A percentile compares a stretch with the other conserved stretches of the same genome.
These are phyloP conservation scores for Eutrema salsugineum DNA, from an alignment of 441 rosid species.

Conservation along the genomic window DNA sequence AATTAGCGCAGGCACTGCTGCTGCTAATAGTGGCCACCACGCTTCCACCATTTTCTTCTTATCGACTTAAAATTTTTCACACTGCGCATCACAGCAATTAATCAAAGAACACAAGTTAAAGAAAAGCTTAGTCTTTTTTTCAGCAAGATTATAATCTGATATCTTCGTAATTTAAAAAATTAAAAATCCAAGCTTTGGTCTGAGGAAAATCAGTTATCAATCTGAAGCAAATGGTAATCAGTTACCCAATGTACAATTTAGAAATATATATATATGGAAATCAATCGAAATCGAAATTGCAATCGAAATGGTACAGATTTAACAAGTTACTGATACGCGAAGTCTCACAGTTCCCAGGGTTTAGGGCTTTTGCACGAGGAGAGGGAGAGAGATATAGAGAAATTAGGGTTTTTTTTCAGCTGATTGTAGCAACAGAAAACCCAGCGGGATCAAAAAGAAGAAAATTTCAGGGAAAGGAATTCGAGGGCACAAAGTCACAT, in stretches of 20 bases:
- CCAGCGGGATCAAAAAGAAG: not conserved
- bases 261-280: not conserved
- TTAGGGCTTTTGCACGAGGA: constrained; percentile 27
- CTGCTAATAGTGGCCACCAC: constrained; percentile 59
- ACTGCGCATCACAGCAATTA: constrained; percentile 10
- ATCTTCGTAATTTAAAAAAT: not conserved
- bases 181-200: not conserved
- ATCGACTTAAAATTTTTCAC: not conserved
- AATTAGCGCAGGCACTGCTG: constrained; percentile 50
- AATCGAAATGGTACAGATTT: not conserved
- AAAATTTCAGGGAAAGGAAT: constrained; percentile 1
- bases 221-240: too few relatives aligned
- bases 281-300: not conserved
- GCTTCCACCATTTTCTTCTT: constrained; percentile 45
- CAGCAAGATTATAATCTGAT: not conserved
- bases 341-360: constrained; percentile 7
- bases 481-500: not conserved
- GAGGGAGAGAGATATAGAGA: not conserved
- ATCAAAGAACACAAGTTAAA: not conserved
- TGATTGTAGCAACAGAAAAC: not conserved
- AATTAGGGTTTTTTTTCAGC: not conserved
- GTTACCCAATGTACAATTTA: not conserved
- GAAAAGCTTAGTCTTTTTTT: not conserved
- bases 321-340: constrained; percentile 1
- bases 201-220: not conserved